Evolutionary conservation across 148 eudicot genomes (phyloP).

Genomic region (Rhododendron williamsianum): DNA sequence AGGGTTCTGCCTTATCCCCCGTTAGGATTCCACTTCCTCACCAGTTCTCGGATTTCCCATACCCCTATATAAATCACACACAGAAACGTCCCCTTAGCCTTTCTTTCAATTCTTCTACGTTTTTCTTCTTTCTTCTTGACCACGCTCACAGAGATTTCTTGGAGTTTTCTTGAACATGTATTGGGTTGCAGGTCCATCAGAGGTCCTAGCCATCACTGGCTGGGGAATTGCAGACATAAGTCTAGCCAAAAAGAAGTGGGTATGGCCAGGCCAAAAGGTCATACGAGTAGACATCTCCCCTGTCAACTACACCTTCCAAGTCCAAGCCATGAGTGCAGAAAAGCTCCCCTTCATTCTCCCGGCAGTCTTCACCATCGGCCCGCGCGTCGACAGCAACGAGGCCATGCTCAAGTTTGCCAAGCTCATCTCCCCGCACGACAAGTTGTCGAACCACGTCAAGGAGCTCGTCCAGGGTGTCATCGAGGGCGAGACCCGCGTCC

Average conservation of each 20-base stretch:
- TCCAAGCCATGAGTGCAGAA: slow-evolving; percentile 9
- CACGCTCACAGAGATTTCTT: no score
- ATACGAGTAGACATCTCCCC: not conserved
- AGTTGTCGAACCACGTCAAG: not conserved
- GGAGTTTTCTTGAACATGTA: not conserved
- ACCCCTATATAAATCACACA: no score
- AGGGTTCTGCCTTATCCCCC: no score
- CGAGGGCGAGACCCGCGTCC: not conserved
- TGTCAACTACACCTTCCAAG: slow-evolving; percentile 6
- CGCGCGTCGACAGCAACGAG: not conserved
- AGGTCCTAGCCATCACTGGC: not conserved
- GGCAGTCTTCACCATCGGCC: not conserved
- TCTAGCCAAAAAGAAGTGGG: not conserved
- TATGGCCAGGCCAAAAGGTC: not conserved
- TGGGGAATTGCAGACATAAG: not conserved
- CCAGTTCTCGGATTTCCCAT: no score
- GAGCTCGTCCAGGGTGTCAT: slow-evolving; percentile 6
- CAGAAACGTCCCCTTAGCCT: no score
- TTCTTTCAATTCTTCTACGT: no score
- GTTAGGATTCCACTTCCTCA: no score
- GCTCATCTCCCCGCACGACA: slow-evolving; percentile 1
- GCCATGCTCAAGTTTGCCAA: not conserved
- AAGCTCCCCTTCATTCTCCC: not conserved
- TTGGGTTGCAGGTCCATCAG: not conserved
- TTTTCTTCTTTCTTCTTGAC: no score